Conservation (phyloP, 257 asterid species). For the Coffea eugenioides region DNA sequence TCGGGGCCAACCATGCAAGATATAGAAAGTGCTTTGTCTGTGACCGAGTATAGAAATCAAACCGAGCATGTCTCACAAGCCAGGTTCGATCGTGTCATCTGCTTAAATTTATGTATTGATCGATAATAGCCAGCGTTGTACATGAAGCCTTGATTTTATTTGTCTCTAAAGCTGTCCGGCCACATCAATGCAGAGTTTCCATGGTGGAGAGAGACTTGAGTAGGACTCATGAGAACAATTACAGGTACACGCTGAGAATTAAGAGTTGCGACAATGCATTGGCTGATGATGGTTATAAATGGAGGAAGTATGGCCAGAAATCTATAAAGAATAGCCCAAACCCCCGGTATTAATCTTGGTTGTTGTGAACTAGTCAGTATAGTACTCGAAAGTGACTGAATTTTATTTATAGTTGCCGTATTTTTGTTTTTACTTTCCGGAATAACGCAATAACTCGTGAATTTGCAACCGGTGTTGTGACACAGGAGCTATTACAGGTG, state of each 20-base stretch:
- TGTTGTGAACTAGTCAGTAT: not conserved
- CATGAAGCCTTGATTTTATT: not conserved
- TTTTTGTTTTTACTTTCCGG: too few relatives aligned
- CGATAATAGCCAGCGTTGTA: not conserved
- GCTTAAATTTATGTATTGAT: not conserved
- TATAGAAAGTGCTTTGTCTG: constrained; percentile 29
- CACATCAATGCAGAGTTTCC: constrained; percentile 33
- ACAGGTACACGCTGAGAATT: constrained; percentile 58
- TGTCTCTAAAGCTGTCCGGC: not conserved
- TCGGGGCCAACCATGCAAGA: constrained; percentile 33
- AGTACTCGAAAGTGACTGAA: not conserved
- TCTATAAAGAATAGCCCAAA: constrained; percentile 85
- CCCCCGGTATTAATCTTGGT: constrained; percentile 53
- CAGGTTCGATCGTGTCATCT: constrained; percentile 46
- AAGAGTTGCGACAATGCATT: constrained; percentile 63
- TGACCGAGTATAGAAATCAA: constrained; percentile 27
- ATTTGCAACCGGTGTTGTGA: not conserved
- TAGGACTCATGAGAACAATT: constrained; percentile 33
- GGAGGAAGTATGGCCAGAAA: constrained; percentile 98
- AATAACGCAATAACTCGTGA: not conserved
- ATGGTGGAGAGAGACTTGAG: constrained; percentile 39
- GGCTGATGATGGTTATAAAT: constrained; percentile 92
- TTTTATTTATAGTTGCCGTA: not conserved
- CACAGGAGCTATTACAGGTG: constrained; percentile 89
- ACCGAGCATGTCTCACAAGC: constrained; percentile 28